A percentile compares a stretch with the other conserved stretches of the same genome.
Conservation (phyloP, 257 asterid species). For the Salvia hispanica region DNA sequence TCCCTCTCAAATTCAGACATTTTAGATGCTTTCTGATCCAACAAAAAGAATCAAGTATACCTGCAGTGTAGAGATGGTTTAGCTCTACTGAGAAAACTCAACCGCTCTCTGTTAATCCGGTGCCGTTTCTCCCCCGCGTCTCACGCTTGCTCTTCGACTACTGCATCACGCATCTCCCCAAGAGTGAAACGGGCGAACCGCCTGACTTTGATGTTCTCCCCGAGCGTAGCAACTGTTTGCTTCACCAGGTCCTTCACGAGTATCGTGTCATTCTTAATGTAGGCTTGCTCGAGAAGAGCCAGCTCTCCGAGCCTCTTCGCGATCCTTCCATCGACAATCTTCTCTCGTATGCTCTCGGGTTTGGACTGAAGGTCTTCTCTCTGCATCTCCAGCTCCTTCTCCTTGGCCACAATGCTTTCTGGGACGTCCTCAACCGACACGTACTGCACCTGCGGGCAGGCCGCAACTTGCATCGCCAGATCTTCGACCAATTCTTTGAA, state of each 20-base stretch:
- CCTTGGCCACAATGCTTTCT: constrained; percentile 49
- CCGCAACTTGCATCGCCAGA: constrained; percentile 96
- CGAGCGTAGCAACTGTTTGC: constrained; percentile 88
- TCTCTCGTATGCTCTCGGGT: constrained; percentile 87
- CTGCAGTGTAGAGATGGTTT: not conserved
- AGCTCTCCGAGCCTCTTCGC: constrained; percentile 93
- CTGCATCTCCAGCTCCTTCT: constrained; percentile 90
- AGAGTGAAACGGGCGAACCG: constrained; percentile 80
- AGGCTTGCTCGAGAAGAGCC: constrained; percentile 80
- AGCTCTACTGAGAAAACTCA: not conserved
- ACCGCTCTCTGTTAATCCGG: not conserved
- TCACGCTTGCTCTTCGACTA: constrained; percentile 40
- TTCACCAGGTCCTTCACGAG: constrained; percentile 85
- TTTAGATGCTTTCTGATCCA: not conserved
- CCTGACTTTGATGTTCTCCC: constrained; percentile 89
- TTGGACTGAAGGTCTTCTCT: constrained; percentile 88
- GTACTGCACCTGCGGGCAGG: constrained; percentile 79
- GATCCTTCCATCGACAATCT: constrained; percentile 81
- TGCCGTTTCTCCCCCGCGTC: not conserved
- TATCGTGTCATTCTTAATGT: constrained; percentile 69
- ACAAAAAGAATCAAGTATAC: constrained; percentile 23
- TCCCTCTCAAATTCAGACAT: constrained; percentile 24
- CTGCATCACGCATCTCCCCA: constrained; percentile 52
- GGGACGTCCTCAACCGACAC: constrained; percentile 82
- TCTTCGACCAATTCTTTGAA: constrained; percentile 77